Conservation (phyloP, 106 monocot species). For the Agapanthus africanus region DNA sequence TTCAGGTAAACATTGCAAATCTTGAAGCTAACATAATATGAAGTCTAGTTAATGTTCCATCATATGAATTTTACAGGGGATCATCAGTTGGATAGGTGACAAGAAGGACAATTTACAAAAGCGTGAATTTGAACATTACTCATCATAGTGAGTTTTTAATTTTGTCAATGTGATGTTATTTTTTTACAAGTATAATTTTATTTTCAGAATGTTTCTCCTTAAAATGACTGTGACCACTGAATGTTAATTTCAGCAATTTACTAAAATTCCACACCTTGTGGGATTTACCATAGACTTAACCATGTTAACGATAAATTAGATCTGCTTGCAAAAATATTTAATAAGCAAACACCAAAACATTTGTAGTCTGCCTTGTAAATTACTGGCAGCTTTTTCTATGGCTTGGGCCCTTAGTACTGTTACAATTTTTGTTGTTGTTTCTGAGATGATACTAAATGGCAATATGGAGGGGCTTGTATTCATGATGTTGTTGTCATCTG, state of each 20-base stretch:
- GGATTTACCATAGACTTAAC: background rate
- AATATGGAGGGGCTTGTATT: too few relatives aligned
- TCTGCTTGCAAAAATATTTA: background rate
- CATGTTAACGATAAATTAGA: background rate
- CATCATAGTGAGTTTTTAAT: slow-evolving; percentile 54
- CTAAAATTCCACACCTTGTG: background rate
- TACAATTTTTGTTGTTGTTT: too few relatives aligned
- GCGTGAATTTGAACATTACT: slow-evolving; percentile 74
- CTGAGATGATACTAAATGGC: too few relatives aligned
- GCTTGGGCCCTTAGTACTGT: background rate
- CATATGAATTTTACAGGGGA: slow-evolving; percentile 52
- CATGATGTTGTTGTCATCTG: too few relatives aligned
- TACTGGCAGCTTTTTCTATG: background rate
- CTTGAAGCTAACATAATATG: background rate
- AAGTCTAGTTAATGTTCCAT: background rate
- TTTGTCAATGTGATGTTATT: background rate
- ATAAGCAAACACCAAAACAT: background rate
- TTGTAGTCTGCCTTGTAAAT: slow-evolving; percentile 1
- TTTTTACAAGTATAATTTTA: background rate
- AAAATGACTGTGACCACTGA: background rate
- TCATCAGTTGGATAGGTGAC: slow-evolving; percentile 74
- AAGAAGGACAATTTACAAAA: slow-evolving; percentile 57
- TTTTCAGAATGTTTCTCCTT: background rate
- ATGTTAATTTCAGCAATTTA: background rate
- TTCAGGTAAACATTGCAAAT: slow-evolving; percentile 57